Percentiles rank a stretch among this genome's conserved stretches.
Conservation (phyloP, 257 asterid genomes). For the Galeopsis tetrahit region DNA sequence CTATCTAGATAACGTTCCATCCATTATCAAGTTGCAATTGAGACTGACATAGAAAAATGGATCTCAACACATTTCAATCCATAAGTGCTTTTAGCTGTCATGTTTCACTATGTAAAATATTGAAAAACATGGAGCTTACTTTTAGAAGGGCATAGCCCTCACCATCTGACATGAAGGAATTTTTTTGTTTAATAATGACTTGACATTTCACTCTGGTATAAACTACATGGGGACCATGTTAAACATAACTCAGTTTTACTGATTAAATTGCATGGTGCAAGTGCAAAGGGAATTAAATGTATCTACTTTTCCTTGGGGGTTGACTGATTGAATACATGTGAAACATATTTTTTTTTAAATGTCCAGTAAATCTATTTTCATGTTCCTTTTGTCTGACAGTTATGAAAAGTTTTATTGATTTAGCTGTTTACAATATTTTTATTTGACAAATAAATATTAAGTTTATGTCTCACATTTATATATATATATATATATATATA, state of each 20-base stretch:
- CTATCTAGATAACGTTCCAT: neutral
- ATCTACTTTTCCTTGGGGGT: neutral
- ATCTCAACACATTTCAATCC: neutral
- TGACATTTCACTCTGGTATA: constrained; percentile 1
- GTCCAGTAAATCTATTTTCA: neutral
- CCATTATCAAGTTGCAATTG: neutral
- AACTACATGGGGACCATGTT: neutral
- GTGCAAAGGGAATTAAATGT: neutral
- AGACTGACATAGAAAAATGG: neutral
- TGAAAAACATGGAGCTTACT: neutral
- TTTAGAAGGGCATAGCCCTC: neutral
- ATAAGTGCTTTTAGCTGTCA: constrained; percentile 8
- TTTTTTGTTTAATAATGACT: neutral
- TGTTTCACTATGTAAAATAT: neutral
- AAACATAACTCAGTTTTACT: neutral
- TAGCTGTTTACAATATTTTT: neutral
- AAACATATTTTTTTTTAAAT: neutral
- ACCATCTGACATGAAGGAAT: neutral
- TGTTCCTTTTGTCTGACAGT: constrained; percentile 1
- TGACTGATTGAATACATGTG: neutral
- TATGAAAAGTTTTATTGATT: neutral
- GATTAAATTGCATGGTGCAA: neutral
- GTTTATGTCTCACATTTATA: neutral
- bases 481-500: neutral
- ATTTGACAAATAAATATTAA: neutral